Percentiles rank a stretch among this genome's conserved stretches.
Evolutionary conservation across 2,329 filamentous ascomycete genomes (phyloP).

Genomic region (Xylaria sp.): DNA sequence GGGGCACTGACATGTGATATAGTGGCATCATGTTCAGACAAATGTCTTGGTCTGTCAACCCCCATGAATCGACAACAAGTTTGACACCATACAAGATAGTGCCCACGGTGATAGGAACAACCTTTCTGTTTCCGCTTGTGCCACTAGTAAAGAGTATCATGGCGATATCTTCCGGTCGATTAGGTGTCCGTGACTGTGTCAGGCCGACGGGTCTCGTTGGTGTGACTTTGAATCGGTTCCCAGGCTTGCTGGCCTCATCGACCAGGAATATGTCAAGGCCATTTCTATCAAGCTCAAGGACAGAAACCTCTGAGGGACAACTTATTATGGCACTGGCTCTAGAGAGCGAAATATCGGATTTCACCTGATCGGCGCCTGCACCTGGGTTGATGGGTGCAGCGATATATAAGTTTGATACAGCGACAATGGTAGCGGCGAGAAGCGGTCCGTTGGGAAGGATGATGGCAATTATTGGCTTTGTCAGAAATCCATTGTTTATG

Average conservation of each 20-base stretch:
- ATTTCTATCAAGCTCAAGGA: slow-evolving; percentile 45
- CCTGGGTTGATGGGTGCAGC: slow-evolving; percentile 58
- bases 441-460: slow-evolving; percentile 60
- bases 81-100: slow-evolving; percentile 57
- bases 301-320: slow-evolving; percentile 46
- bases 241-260: slow-evolving; percentile 45
- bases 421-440: slow-evolving; percentile 56
- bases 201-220: background rate
- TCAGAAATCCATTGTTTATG: slow-evolving; percentile 2
- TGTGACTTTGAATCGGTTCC: slow-evolving; percentile 40
- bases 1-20: slow-evolving; percentile 56
- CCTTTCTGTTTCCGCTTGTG: slow-evolving; percentile 63
- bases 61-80: slow-evolving; percentile 61
- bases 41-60: slow-evolving; percentile 51
- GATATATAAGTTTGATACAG: slow-evolving; percentile 56
- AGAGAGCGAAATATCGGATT: slow-evolving; percentile 55
- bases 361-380: slow-evolving; percentile 56
- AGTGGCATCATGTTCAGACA: slow-evolving; percentile 67
- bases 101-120: slow-evolving; percentile 58
- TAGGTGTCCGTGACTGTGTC: slow-evolving; percentile 39
- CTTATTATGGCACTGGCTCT: slow-evolving; percentile 54
- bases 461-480: slow-evolving; percentile 54
- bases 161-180: slow-evolving; percentile 52
- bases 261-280: slow-evolving; percentile 49
- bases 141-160: slow-evolving; percentile 63